Conservation (phyloP, 345 rosid genomes). For the Pseudoturritis turrita region DNA sequence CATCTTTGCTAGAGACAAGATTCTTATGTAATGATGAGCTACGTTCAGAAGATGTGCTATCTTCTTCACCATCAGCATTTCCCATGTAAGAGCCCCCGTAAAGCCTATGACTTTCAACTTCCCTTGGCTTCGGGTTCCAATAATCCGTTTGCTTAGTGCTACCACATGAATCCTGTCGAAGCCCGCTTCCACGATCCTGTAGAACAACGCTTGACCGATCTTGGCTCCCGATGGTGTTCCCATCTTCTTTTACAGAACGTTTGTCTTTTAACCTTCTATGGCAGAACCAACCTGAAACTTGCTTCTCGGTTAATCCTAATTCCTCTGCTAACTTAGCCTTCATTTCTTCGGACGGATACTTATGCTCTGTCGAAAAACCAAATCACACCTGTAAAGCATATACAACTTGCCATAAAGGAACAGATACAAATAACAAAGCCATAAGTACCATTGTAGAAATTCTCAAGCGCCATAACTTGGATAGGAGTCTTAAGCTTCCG, state of each 20-base stretch:
- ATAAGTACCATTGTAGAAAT: conserved; percentile 63
- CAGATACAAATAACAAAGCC: conserved; percentile 10
- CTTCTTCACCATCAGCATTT: conserved; percentile 49
- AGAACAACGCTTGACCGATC: conserved; percentile 76
- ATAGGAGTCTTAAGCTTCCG: conserved; percentile 67
- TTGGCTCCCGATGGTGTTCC: conserved; percentile 52
- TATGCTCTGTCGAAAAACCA: conserved; percentile 50
- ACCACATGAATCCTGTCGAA: conserved; percentile 89
- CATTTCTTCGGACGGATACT: conserved; percentile 80
- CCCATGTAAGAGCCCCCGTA: conserved; percentile 37
- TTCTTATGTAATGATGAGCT: conserved; percentile 59
- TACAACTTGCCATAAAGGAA: background rate
- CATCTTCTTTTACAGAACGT: conserved; percentile 56
- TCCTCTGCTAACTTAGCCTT: conserved; percentile 61
- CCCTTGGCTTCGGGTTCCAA: conserved; percentile 56
- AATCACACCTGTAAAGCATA: conserved; percentile 10
- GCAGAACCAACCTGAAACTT: conserved; percentile 98
- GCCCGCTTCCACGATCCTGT: conserved; percentile 85
- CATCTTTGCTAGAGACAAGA: conserved; percentile 38
- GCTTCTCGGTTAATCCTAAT: conserved; percentile 82
- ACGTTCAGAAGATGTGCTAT: conserved; percentile 73
- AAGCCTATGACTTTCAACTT: conserved; percentile 80
- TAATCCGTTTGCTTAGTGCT: conserved; percentile 82
- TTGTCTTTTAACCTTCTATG: conserved; percentile 92
- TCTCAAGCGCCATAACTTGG: conserved; percentile 76